A percentile compares a stretch with the other conserved stretches of the same genome.
Evolutionary conservation across 805 yeast species (phyloP).

Genomic region (Candida fluviatilis): DNA sequence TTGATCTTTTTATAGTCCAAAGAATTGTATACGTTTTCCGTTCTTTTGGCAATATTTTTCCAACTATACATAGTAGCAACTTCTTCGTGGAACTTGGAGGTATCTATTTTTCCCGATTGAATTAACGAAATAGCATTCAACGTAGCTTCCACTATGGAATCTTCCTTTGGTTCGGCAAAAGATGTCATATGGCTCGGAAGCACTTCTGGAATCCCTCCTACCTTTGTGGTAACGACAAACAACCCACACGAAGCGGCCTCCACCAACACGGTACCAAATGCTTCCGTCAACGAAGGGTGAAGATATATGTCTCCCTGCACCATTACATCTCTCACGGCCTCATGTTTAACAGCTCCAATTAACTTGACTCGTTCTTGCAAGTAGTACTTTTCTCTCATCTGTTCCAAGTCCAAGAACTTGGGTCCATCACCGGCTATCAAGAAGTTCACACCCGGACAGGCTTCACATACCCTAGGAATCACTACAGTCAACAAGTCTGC

Average conservation of each 20-base stretch:
- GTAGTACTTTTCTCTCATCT: slow-evolving; percentile 83
- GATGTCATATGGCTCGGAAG: slow-evolving; percentile 90
- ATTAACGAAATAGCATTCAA: slow-evolving; percentile 63
- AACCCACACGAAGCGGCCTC: slow-evolving; percentile 98
- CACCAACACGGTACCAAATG: slow-evolving; percentile 94
- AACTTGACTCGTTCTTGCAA: slow-evolving; percentile 84
- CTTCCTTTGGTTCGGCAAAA: slow-evolving; percentile 85
- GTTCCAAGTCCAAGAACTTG: slow-evolving; percentile 86
- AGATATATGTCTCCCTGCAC: slow-evolving; percentile 88
- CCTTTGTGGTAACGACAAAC: slow-evolving; percentile 88
- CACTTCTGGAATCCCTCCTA: slow-evolving; percentile 98
- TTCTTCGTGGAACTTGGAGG: slow-evolving; percentile 72
- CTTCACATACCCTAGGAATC: slow-evolving; percentile 75
- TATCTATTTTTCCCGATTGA: slow-evolving; percentile 57
- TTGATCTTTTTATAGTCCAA: slow-evolving; percentile 37
- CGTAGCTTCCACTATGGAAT: slow-evolving; percentile 70
- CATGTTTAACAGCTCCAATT: slow-evolving; percentile 86
- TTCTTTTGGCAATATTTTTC: slow-evolving; percentile 82
- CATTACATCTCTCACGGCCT: slow-evolving; percentile 90
- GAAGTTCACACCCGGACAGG: slow-evolving; percentile 63
- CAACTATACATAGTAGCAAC: slow-evolving; percentile 85
- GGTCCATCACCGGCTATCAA: slow-evolving; percentile 98
- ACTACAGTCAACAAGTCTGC: slow-evolving; percentile 82
- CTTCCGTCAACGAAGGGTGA: slow-evolving; percentile 93
- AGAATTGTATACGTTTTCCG: slow-evolving; percentile 73